Base-by-base conservation (phyloP, 192 early-diverging fungal genomes). In the Obelidium mucronatum region DNA sequence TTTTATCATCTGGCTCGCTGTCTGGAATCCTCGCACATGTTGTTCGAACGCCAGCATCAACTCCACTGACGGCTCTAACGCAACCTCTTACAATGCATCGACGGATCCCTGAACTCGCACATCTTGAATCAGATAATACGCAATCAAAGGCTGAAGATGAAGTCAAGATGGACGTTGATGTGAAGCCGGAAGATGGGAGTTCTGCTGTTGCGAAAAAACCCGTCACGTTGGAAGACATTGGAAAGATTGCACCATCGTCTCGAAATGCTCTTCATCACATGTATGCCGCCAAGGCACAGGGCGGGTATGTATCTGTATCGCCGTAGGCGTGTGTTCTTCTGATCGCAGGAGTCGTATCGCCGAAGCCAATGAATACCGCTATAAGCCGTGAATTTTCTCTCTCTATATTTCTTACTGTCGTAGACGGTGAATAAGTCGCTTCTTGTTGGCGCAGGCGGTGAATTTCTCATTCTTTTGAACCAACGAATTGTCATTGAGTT, bases 81-180 rank as follows among this genome's bases (percentile, higher is more conserved):
- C 73, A 76, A 28, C 82, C 83, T 44, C 30, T 84, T 5, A 42
- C 31, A 5, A 69, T 82, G 78, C 68, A 79, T 33, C 78, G 83
- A 2, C 63, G 79, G 13, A 60, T 76, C 11, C 80, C 80, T 0
- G 75, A 84, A 62, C 78, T 78, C n/a, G 24, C 31, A 26, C 52
- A 28, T n/a, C 36, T 64, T 40, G 76, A 44, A 66, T 40, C 26
- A 35, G 28, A 17, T 15, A 39, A 63, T 37, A 48, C 39, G 59
- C 33, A 62, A 39, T 28, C 52, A 24, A 26, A 34, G 11, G 11
- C 61, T 62, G n/a, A 36, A 33, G 36, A 17, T 17, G 72, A 22
- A 17, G 67, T 39, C 42, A 64, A 33, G 39, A 13, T n/a, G 3
- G 24, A 6, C n/a, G n/a, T 51, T 15, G 66, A 42, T n/a, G 42